Percentiles rank a stretch among this genome's conserved stretches.
phyloP scores from a whole-genome alignment of 495 filamentous ascomycete genomes.

The Lepraria neglecta region DNA sequence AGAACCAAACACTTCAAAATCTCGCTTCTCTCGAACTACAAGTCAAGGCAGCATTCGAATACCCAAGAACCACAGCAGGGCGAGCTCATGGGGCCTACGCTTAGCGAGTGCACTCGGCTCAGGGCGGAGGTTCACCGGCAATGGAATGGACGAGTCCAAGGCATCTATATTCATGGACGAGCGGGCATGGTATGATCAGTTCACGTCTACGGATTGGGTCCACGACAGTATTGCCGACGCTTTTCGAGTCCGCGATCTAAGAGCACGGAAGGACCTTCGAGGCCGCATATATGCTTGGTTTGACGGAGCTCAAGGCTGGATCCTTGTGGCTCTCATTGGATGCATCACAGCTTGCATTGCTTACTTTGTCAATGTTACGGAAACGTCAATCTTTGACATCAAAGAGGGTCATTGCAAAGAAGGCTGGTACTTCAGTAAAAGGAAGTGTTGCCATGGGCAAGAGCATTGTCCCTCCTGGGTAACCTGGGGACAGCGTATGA shows the following conservation, averaged over 20 bases:
- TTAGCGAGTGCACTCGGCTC: constrained; percentile 42
- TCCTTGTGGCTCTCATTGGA: constrained; percentile 85
- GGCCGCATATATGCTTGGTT: constrained; percentile 70
- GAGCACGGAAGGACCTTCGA: constrained; percentile 74
- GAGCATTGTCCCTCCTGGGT: constrained; percentile 62
- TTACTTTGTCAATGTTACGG: constrained; percentile 82
- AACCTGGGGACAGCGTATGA: constrained; percentile 66
- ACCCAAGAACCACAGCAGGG: constrained; percentile 58
- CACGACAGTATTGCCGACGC: constrained; percentile 96
- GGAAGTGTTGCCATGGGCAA: constrained; percentile 67
- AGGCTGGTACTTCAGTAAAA: constrained; percentile 65
- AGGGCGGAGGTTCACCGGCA: constrained; percentile 36
- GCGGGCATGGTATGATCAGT: constrained; percentile 97
- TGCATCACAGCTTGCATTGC: constrained; percentile 79
- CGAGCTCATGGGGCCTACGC: constrained; percentile 53
- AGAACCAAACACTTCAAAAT: constrained; percentile 24
- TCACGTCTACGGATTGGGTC: constrained; percentile 98
- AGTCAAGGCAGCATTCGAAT: constrained; percentile 42
- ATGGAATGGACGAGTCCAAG: constrained; percentile 48
- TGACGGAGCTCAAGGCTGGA: constrained; percentile 90
- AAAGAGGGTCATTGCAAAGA: constrained; percentile 82
- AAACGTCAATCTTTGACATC: constrained; percentile 76
- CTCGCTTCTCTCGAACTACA: constrained; percentile 19
- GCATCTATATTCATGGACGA: constrained; percentile 62
- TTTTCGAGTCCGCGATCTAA: constrained; percentile 73